Evolutionary conservation across 2,329 filamentous ascomycete genomes (phyloP), one percentile per base, ranked within the genome.

Genomic region (Ploettnerulaceae sp.): DNA sequence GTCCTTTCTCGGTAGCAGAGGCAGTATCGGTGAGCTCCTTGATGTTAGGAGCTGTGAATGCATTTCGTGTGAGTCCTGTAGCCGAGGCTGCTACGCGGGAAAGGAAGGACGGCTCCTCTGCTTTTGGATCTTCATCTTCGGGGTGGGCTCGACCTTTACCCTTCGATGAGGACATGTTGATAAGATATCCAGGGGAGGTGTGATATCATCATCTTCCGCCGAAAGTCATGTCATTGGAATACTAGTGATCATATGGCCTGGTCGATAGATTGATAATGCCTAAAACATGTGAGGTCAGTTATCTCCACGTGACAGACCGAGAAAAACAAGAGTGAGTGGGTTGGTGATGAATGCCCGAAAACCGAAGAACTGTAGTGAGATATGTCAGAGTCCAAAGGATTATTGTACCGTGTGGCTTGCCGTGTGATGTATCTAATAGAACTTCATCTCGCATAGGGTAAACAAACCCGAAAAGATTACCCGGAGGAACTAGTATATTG

Each of bases 41-140:
- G 28, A 36, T 35, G 26, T 32, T 48, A 35, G 54, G 49, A 29
- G 53, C 42, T 17, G 55, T 45, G 35, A 69, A 62, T n/a, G 61
- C 54, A 51, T 60, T 62, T 17, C 59, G 58, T 17, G 65, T 53
- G 22, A 70, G 60, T 0, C 60, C 58, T 9, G 55, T 59, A 22
- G 67, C 67, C 20, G 67, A 70, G 38, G 58, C 56, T 43, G 55
- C 48, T 36, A 64, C 50, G 44, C 59, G 51, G 31, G 56, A 56
- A 3, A 61, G 34, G 5, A 63, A 24, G 12, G 58, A 58, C 14
- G 49, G 36, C n/a, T n/a, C n/a, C n/a, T n/a, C n/a, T 25, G 31
- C 32, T n/a, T 39, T n/a, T 17, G 25, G 3, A 4, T 49, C 36
- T 20, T 45, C 26, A 17, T 49, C 28, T 35, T 25, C 34, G 6